Percentiles rank a stretch among this genome's conserved stretches.
These are phyloP conservation scores for Candida glucosophila DNA, from an alignment of 1,139 yeast genomes.

Conservation along the genomic window DNA sequence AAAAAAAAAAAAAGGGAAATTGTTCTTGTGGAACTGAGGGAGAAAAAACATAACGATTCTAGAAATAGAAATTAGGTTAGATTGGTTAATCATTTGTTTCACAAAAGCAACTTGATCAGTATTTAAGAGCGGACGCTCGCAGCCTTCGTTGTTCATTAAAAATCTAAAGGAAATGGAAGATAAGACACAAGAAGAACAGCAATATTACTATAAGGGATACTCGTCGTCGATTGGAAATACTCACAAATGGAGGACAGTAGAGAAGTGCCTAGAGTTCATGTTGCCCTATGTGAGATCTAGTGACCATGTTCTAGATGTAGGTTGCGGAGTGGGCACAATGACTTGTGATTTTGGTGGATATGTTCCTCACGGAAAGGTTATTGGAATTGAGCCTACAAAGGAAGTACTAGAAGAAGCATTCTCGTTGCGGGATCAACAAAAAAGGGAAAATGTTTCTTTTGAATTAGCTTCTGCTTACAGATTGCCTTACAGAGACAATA, in stretches of 20 bases:
- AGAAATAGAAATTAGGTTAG: no score
- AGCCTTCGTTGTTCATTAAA: no score
- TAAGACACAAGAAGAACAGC: no score
- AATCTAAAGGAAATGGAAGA: no score
- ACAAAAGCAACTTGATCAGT: no score
- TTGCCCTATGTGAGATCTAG: slow-evolving; percentile 18
- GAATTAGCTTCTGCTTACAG: slow-evolving; percentile 13
- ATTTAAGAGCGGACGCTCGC: no score
- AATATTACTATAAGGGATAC: slow-evolving; percentile 16
- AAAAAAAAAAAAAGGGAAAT: no score
- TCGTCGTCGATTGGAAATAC: slow-evolving; percentile 16
- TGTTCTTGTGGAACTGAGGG: no score
- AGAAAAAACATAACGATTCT: no score
- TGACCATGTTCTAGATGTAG: slow-evolving; percentile 27
- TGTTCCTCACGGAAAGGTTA: slow-evolving; percentile 17
- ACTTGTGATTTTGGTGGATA: slow-evolving; percentile 26
- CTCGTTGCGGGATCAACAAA: slow-evolving; percentile 1
- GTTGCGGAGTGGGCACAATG: slow-evolving; percentile 37
- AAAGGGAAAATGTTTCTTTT: slow-evolving; percentile 25
- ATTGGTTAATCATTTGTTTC: no score
- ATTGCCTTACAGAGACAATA: slow-evolving; percentile 24
- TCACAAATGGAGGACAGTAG: slow-evolving; percentile 28
- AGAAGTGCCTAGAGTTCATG: slow-evolving; percentile 19
- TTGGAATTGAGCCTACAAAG: slow-evolving; percentile 26
- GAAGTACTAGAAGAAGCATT: slow-evolving; percentile 20